phyloP scores from a whole-genome alignment of 2,329 filamentous ascomycete species.

The Colletotrichum trifolii region DNA sequence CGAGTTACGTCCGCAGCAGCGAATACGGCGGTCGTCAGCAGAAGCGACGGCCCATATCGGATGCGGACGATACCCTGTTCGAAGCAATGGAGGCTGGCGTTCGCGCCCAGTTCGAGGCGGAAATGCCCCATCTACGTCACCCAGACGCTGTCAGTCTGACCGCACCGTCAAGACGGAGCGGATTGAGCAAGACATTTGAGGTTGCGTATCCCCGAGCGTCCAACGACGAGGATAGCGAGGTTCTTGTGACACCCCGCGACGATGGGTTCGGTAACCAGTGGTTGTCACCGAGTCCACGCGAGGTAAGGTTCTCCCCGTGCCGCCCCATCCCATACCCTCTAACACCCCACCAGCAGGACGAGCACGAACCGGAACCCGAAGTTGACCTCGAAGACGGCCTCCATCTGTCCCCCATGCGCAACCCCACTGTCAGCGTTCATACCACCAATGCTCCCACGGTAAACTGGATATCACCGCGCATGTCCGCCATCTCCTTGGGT shows the following conservation, averaged over 20 bases:
- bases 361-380: background rate
- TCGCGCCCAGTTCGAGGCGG: background rate
- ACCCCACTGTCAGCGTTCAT: background rate
- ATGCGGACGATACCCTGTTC: slow-evolving; percentile 4
- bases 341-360: background rate
- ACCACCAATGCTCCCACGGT: slow-evolving; percentile 21
- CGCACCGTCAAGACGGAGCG: slow-evolving; percentile 14
- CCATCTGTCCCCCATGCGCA: slow-evolving; percentile 6
- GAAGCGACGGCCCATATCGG: background rate
- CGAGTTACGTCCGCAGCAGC: slow-evolving; percentile 24
- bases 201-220: background rate
- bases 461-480: slow-evolving; percentile 32
- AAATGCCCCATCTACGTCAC: slow-evolving; percentile 6
- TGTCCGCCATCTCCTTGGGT: slow-evolving; percentile 35
- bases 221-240: slow-evolving; percentile 10
- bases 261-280: slow-evolving; percentile 16
- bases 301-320: background rate
- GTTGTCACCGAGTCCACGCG: background rate
- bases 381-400: slow-evolving; percentile 24
- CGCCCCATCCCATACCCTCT: background rate
- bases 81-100: slow-evolving; percentile 3
- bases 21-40: slow-evolving; percentile 7
- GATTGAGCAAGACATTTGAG: slow-evolving; percentile 16
- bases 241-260: slow-evolving; percentile 16
- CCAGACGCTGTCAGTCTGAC: slow-evolving; percentile 9